These are phyloP conservation scores for Apostasia ramifera DNA, from an alignment of 106 monocot species.

Conservation along the genomic window DNA sequence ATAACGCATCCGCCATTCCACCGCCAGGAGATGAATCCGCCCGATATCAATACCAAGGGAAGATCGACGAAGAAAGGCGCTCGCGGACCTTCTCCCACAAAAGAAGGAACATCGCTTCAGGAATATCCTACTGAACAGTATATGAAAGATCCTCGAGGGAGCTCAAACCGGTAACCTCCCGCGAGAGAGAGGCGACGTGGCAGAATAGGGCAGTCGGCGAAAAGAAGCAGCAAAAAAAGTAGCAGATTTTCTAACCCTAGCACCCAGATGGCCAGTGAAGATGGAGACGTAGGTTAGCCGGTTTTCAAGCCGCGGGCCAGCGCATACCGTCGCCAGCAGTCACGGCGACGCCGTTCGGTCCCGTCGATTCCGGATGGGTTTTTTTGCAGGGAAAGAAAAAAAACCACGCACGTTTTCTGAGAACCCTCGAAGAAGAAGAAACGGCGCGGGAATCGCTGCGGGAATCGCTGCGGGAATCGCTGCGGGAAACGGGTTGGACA, in stretches of 20 bases:
- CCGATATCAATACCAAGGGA: background rate
- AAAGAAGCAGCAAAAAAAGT: background rate
- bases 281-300: background rate
- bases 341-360: background rate
- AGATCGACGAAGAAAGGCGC: background rate
- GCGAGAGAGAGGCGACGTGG: background rate
- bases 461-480: too few relatives aligned
- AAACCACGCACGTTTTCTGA: too few relatives aligned
- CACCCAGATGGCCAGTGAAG: too few relatives aligned
- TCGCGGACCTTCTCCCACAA: background rate
- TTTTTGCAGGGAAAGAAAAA: too few relatives aligned
- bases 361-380: background rate
- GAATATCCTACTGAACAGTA: too few relatives aligned
- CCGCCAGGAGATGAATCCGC: constrained; percentile 1
- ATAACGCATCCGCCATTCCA: constrained; percentile 59
- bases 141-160: background rate
- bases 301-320: background rate
- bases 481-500: too few relatives aligned
- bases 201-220: background rate
- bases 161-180: too few relatives aligned
- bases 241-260: background rate
- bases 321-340: background rate
- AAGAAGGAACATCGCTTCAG: background rate
- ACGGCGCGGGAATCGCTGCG: too few relatives aligned
- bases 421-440: too few relatives aligned